phyloP scores from a whole-genome alignment of 495 filamentous ascomycete species.

The Bacidia gigantensis region DNA sequence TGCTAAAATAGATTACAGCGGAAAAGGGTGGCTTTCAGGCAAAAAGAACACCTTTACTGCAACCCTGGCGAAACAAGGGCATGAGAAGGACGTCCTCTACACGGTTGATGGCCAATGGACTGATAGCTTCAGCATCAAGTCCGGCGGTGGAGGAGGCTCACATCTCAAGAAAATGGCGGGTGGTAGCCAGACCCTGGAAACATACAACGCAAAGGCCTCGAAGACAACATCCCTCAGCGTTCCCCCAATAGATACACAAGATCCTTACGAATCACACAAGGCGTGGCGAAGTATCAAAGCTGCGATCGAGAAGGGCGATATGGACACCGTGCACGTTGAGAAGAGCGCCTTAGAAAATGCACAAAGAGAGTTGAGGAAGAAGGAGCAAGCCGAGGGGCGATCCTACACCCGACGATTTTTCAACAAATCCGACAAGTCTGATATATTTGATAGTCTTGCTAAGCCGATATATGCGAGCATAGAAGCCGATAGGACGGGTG shows the following conservation, averaged over 20 bases:
- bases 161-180: slow-evolving; percentile 37
- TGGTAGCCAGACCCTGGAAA: slow-evolving; percentile 40
- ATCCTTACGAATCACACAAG: slow-evolving; percentile 71
- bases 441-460: slow-evolving; percentile 45
- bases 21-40: slow-evolving; percentile 84
- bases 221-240: slow-evolving; percentile 57
- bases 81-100: slow-evolving; percentile 73
- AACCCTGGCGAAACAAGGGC: slow-evolving; percentile 56
- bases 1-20: slow-evolving; percentile 84
- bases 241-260: slow-evolving; percentile 65
- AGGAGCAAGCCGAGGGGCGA: slow-evolving; percentile 61
- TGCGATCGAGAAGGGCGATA: slow-evolving; percentile 66
- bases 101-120: slow-evolving; percentile 87
- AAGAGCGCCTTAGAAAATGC: slow-evolving; percentile 86
- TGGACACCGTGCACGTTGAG: slow-evolving; percentile 61
- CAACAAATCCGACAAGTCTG: slow-evolving; percentile 28
- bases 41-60: slow-evolving; percentile 91
- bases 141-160: slow-evolving; percentile 35
- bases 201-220: slow-evolving; percentile 48
- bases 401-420: slow-evolving; percentile 86
- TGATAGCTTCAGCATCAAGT: slow-evolving; percentile 55
- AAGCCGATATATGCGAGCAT: slow-evolving; percentile 39
- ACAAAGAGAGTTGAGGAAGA: slow-evolving; percentile 71
- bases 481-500: slow-evolving; percentile 71
- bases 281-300: slow-evolving; percentile 79